A percentile compares a stretch with the other conserved stretches of the same genome.
These are phyloP conservation scores for Vitis cinerea DNA, from an alignment of 164 flowering plant species.

Conservation along the genomic window DNA sequence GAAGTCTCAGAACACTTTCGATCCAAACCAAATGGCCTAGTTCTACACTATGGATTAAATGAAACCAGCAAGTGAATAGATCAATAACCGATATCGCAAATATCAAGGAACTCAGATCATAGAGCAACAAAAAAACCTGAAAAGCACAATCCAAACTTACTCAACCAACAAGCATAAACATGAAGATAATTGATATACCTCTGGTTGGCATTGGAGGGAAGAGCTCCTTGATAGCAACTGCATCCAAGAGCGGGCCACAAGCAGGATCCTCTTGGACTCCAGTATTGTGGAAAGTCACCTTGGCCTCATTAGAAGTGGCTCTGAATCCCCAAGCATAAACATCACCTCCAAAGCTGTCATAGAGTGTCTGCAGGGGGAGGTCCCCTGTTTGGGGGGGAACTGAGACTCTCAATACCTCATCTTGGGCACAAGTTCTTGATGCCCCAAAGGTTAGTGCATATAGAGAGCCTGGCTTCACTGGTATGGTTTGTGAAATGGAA, in stretches of 20 bases:
- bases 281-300: slow-evolving; percentile 68
- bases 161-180: neutral
- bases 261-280: slow-evolving; percentile 93
- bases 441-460: slow-evolving; percentile 89
- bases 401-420: slow-evolving; percentile 72
- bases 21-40: no score
- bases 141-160: neutral
- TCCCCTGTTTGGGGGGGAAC: slow-evolving; percentile 66
- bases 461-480: slow-evolving; percentile 52
- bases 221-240: slow-evolving; percentile 79
- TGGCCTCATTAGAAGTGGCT: slow-evolving; percentile 40
- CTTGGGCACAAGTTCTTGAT: slow-evolving; percentile 93
- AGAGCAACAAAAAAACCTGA: neutral
- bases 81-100: no score
- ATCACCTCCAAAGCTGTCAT: slow-evolving; percentile 79
- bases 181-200: slow-evolving; percentile 38
- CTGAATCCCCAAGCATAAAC: slow-evolving; percentile 74
- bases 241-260: slow-evolving; percentile 91
- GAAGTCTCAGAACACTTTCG: no score
- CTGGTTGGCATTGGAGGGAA: slow-evolving; percentile 50
- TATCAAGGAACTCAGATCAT: neutral
- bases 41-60: no score
- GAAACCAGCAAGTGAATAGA: no score
- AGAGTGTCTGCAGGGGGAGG: slow-evolving; percentile 77
- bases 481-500: slow-evolving; percentile 66